Evolutionary conservation across 805 yeast species (phyloP), one percentile per base, ranked within the genome.

Genomic region (Nakazawaea wickerhamii): DNA sequence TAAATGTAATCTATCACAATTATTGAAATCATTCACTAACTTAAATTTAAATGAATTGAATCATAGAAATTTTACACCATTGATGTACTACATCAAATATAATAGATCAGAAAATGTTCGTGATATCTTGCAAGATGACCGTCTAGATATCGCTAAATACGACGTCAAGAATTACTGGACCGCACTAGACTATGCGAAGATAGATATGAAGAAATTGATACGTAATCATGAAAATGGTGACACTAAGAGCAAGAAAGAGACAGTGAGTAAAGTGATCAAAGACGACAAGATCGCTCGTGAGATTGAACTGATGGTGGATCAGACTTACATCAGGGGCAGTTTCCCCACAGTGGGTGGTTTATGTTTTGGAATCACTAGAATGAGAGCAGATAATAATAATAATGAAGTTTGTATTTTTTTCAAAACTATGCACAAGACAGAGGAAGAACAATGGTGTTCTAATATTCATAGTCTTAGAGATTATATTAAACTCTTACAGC

Each of bases 61-160:
- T 55, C 51, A 55, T 10, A 73, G 73, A 47, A 73, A 68, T 1
- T 62, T 81, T 46, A 78, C 91, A 0, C 95, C 98, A 0, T 55
- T 89, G 45, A 77, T 81, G 71, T 67, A 79, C 4, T 84, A 77
- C 51, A 75, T 84, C 25, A 80, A 83, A 52, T 87, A 80, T 57
- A 80, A 79, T 50, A 67, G 95, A 37, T 33, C 73, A 0, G 80
- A 75, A 2, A 85, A 85, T 48, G 67, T 86, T 15, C 55, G 60
- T 28, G 63, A 60, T 3, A 59, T 91, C 0, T 45, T 84, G 2
- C 46, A 56, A 7, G 79, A 79, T 48, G 52, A 64, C 0, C 60
- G 83, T 23, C 58, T 84, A 3, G 73, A 76, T 19, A 49, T 79
- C 2, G 52, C 46, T 47, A 63, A 57, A 38, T 40, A 48, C 19